Base-by-base conservation (phyloP, 306 rosid species). In the Oxytropis ochrocephala region DNA sequence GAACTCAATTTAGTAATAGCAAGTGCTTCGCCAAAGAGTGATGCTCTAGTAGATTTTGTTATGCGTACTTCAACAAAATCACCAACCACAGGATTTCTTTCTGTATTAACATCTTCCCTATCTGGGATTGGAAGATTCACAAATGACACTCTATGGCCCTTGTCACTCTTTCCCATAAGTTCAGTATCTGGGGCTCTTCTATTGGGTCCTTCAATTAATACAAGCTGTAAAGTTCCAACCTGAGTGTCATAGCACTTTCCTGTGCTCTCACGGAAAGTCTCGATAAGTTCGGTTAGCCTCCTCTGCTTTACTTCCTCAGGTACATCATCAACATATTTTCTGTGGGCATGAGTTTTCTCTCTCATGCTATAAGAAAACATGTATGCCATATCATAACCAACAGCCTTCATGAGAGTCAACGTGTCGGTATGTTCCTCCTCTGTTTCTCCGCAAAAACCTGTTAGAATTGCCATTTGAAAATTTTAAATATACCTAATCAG, bases 351-450 rank as follows among this genome's bases (percentile, higher is more conserved):
- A 29, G 99, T 94, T 82, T 91, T 94, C 76, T 91, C 99, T 79
- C 97, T 94, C 99, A 91, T 94, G 88, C 99, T 94, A 73, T 94
- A 91, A 16, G 99, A 97, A 82, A 94, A 94, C 97, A 91, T 87
- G 88, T 78, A 94, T 55, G 97, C 97, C 99, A 94, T 91, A 71
- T 94, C 99, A 61, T 85, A 94, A 67, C 85, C 87, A 70, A 94
- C 95, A 47, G 86, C 84, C 50, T 80, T 91, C 49, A 94, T 49
- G 0, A 94, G 89, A 78, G 80, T 82, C 69, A 94, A 38, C 0
- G 99, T 94, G 73, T 87, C 95, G 8, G 57, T 76, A 75, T 94
- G 92, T 35, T 94, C 97, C 79, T 87, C 89, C 78, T 94, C 99
- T 12, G 96, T 88, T 78, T 94, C 99, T 68, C 94, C 96, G 58